phyloP scores from a whole-genome alignment of 2,329 filamentous ascomycete species.

The Aspergillus texensis region DNA sequence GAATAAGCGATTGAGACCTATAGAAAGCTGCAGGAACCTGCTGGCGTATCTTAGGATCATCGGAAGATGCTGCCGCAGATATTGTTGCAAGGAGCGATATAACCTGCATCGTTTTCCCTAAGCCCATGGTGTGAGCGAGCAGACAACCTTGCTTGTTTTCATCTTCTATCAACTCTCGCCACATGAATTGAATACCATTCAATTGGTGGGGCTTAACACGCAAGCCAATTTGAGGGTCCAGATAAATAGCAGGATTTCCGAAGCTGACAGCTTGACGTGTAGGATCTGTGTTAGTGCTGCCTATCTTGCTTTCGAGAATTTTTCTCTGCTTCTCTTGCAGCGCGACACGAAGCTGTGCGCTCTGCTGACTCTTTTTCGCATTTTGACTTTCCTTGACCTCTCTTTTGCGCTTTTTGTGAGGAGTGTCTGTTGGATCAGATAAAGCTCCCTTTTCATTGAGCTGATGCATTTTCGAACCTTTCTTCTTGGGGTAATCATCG shows the following conservation, averaged over 20 bases:
- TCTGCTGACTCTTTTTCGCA: slow-evolving; percentile 58
- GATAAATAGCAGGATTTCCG: slow-evolving; percentile 48
- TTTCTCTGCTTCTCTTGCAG: slow-evolving; percentile 57
- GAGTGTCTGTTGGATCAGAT: slow-evolving; percentile 24
- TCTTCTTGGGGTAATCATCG: slow-evolving; percentile 18
- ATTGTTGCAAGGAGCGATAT: slow-evolving; percentile 81
- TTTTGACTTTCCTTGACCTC: slow-evolving; percentile 52
- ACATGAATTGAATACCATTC: slow-evolving; percentile 81
- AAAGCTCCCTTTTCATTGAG: background rate
- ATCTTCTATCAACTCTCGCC: slow-evolving; percentile 75
- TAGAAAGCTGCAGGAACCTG: slow-evolving; percentile 72
- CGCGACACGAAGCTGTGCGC: slow-evolving; percentile 56
- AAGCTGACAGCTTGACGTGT: slow-evolving; percentile 50
- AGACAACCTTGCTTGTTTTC: slow-evolving; percentile 71
- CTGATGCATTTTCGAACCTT: slow-evolving; percentile 8
- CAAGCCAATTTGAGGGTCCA: slow-evolving; percentile 65
- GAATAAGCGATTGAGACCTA: slow-evolving; percentile 66
- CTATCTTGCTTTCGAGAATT: slow-evolving; percentile 34
- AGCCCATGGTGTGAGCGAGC: slow-evolving; percentile 85
- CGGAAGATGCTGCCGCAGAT: slow-evolving; percentile 64
- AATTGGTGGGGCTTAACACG: slow-evolving; percentile 80
- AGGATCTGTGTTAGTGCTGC: slow-evolving; percentile 43
- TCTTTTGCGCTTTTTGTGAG: slow-evolving; percentile 52
- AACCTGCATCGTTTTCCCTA: slow-evolving; percentile 91
- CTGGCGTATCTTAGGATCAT: slow-evolving; percentile 56